Base-by-base conservation (phyloP, 148 eudicot species). In the Polygonum aviculare region DNA sequence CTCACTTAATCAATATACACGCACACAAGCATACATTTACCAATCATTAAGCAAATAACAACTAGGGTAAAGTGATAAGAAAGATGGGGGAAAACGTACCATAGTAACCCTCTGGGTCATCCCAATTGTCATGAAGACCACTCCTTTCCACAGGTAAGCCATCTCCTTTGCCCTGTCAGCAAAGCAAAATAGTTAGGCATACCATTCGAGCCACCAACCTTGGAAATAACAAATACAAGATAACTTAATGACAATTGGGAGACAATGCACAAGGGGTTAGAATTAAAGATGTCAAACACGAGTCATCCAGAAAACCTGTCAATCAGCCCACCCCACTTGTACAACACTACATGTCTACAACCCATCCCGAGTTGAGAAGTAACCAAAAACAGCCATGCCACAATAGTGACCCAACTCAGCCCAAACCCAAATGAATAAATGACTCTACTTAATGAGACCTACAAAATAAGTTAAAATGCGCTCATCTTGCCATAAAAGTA, bases 91-190 rank as follows among this genome's bases (percentile, higher is more conserved):
- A 21, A 60, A 60, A 84, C 89, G 81, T 89, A 94, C 98, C 88
- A 57, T 94, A 94, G 80, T 94, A 94, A 54, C 98, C 98, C 77
- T 94, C 98, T 48, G 97, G 88, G 79, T 94, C 98, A 87, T 94
- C 98, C 98, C 98, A 94, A 74, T 94, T 94, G 77, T 94, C 98
- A 79, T 89, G 80, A 71, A 90, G 88, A 67, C 94, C 98, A 83
- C 92, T 92, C 60, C 85, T 87, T 81, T 92, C 90, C 82, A 89
- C 52, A 47, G 33, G 82, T 73, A 80, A 77, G 76, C 89, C 89
- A 81, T 90, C 97, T 74, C 87, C 93, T 84, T 90, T 94, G 60
- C 90, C 97, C 98, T 94, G 87, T 65, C 31, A 75, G 71, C 59
- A 59, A 63, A 50, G 5, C 14, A 62, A 62, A 4, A 26, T 22